Percentiles rank a stretch among this genome's conserved stretches.
Conservation (phyloP, 345 rosid genomes). For the Syzygium jambos region DNA sequence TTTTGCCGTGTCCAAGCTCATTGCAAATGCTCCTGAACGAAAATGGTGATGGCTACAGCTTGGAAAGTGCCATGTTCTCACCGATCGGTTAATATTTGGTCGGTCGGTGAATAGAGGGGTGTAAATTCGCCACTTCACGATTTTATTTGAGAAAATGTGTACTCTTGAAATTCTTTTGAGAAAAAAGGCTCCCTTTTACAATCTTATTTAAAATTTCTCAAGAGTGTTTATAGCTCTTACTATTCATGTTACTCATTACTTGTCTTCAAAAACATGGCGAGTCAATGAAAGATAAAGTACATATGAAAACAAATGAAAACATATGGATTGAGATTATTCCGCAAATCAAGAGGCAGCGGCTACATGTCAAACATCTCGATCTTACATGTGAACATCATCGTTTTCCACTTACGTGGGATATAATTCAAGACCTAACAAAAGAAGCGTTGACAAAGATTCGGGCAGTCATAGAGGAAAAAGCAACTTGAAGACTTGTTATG, state of each 20-base stretch:
- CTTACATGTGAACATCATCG: not conserved
- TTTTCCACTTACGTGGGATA: not conserved
- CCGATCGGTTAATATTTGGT: not conserved
- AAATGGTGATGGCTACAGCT: not conserved
- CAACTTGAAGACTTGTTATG: not conserved
- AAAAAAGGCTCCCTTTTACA: not conserved
- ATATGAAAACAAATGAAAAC: not conserved
- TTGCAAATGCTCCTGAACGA: not conserved
- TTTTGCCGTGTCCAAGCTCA: constrained; percentile 27
- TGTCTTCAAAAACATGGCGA: not conserved
- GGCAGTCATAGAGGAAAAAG: not conserved
- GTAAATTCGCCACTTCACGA: not conserved
- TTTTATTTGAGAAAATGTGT: not conserved
- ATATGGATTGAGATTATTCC: not conserved
- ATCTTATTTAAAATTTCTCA: not conserved
- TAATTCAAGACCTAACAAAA: not conserved
- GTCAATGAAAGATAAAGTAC: not conserved
- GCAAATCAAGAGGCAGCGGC: not conserved
- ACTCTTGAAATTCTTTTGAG: not conserved
- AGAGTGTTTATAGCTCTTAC: not conserved
- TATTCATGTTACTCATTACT: not conserved
- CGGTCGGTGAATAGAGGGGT: not conserved
- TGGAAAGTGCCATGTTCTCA: not conserved
- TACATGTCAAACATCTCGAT: not conserved
- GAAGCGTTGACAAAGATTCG: not conserved